Conservation (phyloP, 495 filamentous ascomycete genomes). For the Talaromyces borbonicus region DNA sequence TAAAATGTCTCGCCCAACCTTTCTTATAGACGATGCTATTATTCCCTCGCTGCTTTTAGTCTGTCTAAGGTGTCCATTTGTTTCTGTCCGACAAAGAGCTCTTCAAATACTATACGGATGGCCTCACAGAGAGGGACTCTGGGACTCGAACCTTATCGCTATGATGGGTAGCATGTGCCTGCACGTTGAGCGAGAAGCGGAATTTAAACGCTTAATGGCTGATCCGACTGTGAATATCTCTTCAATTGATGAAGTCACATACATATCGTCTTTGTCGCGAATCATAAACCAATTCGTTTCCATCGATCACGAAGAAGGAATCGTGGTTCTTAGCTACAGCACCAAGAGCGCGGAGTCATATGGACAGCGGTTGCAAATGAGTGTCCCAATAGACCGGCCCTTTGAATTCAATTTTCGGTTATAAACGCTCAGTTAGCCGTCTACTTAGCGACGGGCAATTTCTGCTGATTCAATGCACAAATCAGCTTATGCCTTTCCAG, state of each 20-base stretch:
- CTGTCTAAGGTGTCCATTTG: slow-evolving; percentile 38
- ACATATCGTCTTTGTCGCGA: neutral
- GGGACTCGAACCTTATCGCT: slow-evolving; percentile 19
- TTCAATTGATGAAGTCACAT: neutral
- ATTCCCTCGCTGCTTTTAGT: slow-evolving; percentile 35
- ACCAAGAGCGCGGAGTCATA: slow-evolving; percentile 3
- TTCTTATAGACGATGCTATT: slow-evolving; percentile 14
- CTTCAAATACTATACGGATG: slow-evolving; percentile 22
- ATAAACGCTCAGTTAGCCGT: no score
- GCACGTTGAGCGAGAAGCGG: slow-evolving; percentile 7
- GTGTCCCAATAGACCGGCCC: neutral
- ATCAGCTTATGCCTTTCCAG: no score
- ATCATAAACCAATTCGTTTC: neutral
- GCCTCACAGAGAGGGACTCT: slow-evolving; percentile 41
- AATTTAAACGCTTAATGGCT: neutral
- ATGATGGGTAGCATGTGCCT: slow-evolving; percentile 9
- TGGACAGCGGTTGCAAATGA: neutral
- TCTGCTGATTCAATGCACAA: no score
- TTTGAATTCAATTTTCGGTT: neutral
- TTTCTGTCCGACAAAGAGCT: slow-evolving; percentile 25
- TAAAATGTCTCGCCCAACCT: slow-evolving; percentile 2
- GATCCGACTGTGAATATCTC: neutral
- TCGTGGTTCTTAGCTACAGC: slow-evolving; percentile 6
- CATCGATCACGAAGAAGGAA: slow-evolving; percentile 8
- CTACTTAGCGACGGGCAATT: no score